Base-by-base conservation (phyloP, 208 protist species). In the Crithidia acanthocephali region DNA sequence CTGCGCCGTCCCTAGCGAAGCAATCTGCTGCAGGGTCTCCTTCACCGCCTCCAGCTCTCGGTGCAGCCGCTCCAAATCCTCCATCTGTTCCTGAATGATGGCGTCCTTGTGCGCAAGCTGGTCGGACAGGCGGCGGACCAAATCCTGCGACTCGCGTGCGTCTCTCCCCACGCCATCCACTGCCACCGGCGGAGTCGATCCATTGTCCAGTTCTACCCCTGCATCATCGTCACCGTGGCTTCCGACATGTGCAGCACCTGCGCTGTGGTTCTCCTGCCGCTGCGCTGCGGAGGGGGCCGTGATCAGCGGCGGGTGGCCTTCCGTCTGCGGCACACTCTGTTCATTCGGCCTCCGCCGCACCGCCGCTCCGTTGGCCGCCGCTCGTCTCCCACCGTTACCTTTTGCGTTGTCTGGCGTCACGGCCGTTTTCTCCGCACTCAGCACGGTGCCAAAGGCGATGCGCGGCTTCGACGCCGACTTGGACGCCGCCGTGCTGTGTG, bases 11-110 rank as follows among this genome's bases (percentile, higher is more conserved):
- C 72, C 72, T 10, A 72, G 48, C 1, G 72, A 71, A 7, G 63
- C 55, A 27, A 87, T 78, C 28, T 72, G 60, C 44, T 62, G 68
- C 20, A 86, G 58, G 20, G 68, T 76, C 47, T 77, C 58, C 70
- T 73, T 82, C 30, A 81, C 76, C 51, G 73, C 76, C 51, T 80
- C 71, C 51, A 91, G 27, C 63, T 85, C 71, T 25, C 72, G 50
- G 20, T 84, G 61, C 37, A 90, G 72, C 22, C 56, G 66, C 1
- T 68, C 69, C 73, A 90, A 64, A 16, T 74, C 32, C 10, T 71
- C 44, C 20, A 57, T 60, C 37, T 80, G 72, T 9, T 56, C 56
- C 20, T 60, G 35, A 28, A 84, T 84, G 3, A 81, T 51, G 2
- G 67, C 47, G 47, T 81, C 75, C 52, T 85, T 76, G 33, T 67